Evolutionary conservation across 176 grass and related monocot genomes (phyloP).

Genomic region (Triticum monococcum): DNA sequence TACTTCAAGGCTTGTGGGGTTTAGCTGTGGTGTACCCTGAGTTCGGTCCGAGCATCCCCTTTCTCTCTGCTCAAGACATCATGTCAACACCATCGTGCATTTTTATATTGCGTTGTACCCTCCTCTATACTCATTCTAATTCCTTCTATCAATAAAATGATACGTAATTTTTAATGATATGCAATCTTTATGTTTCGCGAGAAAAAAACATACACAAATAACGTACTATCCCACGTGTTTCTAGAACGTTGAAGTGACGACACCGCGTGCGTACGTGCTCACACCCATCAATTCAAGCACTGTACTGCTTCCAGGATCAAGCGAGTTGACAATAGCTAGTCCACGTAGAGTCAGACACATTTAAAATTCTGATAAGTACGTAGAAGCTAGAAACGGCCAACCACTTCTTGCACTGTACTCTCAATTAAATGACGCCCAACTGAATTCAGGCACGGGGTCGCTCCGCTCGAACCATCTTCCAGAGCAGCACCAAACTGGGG

Average conservation of each 20-base stretch:
- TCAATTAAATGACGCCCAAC: neutral
- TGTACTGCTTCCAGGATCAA: neutral
- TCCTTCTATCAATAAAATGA: too few relatives aligned
- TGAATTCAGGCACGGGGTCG: conserved; percentile 11
- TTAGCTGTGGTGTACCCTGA: too few relatives aligned
- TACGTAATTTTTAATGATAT: too few relatives aligned
- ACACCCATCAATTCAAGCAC: neutral
- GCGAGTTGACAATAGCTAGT: conserved; percentile 2
- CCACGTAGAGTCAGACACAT: conserved; percentile 14
- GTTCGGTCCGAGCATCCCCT: too few relatives aligned
- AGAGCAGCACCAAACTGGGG: neutral
- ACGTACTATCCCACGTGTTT: neutral
- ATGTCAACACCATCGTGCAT: too few relatives aligned
- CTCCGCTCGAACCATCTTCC: neutral
- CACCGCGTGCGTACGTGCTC: neutral
- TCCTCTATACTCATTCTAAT: too few relatives aligned
- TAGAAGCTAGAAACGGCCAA: conserved; percentile 30
- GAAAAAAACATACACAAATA: too few relatives aligned
- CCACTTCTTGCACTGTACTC: neutral
- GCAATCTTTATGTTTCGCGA: too few relatives aligned
- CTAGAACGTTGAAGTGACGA: neutral
- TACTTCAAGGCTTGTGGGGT: too few relatives aligned
- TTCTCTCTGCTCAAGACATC: too few relatives aligned
- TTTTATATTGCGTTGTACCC: too few relatives aligned
- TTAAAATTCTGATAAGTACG: conserved; percentile 27